Base-by-base conservation (phyloP, 352 stramenopile species). In the Pythium graminicola region DNA sequence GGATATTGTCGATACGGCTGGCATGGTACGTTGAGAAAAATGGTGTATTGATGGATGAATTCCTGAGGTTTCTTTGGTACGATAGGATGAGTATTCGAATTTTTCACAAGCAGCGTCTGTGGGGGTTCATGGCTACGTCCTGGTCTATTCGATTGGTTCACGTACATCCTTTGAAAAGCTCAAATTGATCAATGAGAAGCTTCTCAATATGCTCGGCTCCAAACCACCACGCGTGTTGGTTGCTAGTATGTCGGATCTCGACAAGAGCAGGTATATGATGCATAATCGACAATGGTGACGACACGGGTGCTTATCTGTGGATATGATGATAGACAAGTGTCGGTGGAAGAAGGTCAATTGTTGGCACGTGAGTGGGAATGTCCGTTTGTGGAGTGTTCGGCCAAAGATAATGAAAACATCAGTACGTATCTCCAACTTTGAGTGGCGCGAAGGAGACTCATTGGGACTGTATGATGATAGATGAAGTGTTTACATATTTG, bases 1-100 rank as follows among this genome's bases (percentile, higher is more conserved):
- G 22, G 94, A 98, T 64, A 98, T 98, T 63, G 91, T 98, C 59
- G 94, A 98, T 66, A 98, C 92, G n/a, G 94, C 94, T 11, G 94
- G 94, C 51, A 98, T 98, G 83, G 83, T 93, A 64, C 22, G 67
- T 60, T 29, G 35, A 7, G 35, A 41, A 41, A 8, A 22, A 42
- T 14, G 10, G 17, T 6, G 9, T 6, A 1, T 41, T 6, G 6
- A 19, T 28, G 23, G 43, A 38, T 24, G 20, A 16, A 31, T 36
- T 44, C 13, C 7, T 47, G 20, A 16, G 1, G 27, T n/a, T 20
- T 20, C 2, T 11, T 49, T 4, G 53, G 32, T 32, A n/a, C 40
- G 24, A 24, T 61, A 92, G 87, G 94, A 98, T 67, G 94, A 98
- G 64, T 97, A 97, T 69, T 97, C 92, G 31, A 92, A 95, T 58